Evolutionary conservation across 31 red algal species (phyloP), one percentile per base, ranked within the genome.

Genomic region (Odonthalia washingtoniensis): DNA sequence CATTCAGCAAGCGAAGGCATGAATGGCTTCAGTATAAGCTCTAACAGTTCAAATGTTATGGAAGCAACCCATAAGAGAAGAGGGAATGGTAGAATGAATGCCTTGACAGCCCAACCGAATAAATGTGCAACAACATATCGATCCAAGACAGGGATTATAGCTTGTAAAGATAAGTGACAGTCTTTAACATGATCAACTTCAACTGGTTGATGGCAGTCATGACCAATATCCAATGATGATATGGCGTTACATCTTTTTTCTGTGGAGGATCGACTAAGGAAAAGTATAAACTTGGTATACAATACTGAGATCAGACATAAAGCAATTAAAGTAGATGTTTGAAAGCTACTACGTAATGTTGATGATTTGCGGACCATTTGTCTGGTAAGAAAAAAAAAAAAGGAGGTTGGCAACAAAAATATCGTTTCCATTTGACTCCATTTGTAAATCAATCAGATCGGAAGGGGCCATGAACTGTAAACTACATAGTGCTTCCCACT

Each of bases 1-100:
- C 94, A 96, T 45, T 96, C 94, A 6, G 36, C 28, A 26, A 87
- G 74, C 0, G 65, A 69, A 3, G 84, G 90, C 21, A 96, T 69
- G 46, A 84, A 34, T n/a, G 45, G 49, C 14, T 38, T 28, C 2
- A 93, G 68, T 4, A 83, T 14, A 9, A 39, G 35, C 57, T 96
- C 94, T 3, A 90, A 12, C 2, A 84, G 40, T 41, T 96, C 94
- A 52, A 93, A 96, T 14, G 46, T 21, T 9, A 89, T 5, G 70
- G 85, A 84, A 12, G 84, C 74, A 38, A 46, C 26, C 75, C 72
- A 81, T 24, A 96, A 77, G 35, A 89, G 27, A 26, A 46, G 43
- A 1, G 81, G 90, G 40, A 82, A 70, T 45, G 90, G 90, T n/a
- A 93, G n/a, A 17, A 92, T 69, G 0, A 77, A 18, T 24, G 90